Base-by-base conservation (phyloP, 2,329 filamentous ascomycete genomes). In the Byssochlamys sp. region DNA sequence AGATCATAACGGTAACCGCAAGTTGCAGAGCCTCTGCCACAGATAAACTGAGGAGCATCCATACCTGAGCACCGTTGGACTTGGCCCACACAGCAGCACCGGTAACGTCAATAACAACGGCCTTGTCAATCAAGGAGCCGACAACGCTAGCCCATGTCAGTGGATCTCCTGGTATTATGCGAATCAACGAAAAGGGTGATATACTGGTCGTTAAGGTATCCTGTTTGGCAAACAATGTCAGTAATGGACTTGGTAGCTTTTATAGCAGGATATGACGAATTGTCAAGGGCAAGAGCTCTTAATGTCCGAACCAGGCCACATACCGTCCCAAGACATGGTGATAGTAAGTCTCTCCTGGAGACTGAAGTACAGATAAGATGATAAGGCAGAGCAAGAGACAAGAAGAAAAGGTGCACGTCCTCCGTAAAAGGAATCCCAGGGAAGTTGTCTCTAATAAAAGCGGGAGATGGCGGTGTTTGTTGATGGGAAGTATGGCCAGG, bases 41-140 rank as follows among this genome's bases (percentile, higher is more conserved):
- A 51, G 55, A 54, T 29, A 54, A 45, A 39, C 28, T 39, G 55
- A 54, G 55, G 52, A 24, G 25, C 39, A 59, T 59, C 71, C 77
- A 74, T 86, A 96, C 90, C 71, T 80, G 78, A 79, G 96, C 95
- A 65, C 80, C 83, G 56, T 82, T 25, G 28, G 85, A 85, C 49
- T 80, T 73, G 60, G 90, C 90, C 90, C 90, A 95, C 67, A 84
- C 81, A 72, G 86, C 90, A 76, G 89, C 88, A 67, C 90, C 89
- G 66, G 88, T 88, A 63, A 77, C 78, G 75, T 88, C 91, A 80
- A 94, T 85, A 73, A 96, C 91, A 71, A 89, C 88, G 68, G 83
- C 91, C 79, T 90, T 87, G 79, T 94, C 87, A 70, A 95, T 77
- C 73, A 91, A 86, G 69, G 86, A 86, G 67, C 81, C 87, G 70